Evolutionary conservation across 495 filamentous ascomycete species (phyloP).

Genomic region (Tuber indicum): DNA sequence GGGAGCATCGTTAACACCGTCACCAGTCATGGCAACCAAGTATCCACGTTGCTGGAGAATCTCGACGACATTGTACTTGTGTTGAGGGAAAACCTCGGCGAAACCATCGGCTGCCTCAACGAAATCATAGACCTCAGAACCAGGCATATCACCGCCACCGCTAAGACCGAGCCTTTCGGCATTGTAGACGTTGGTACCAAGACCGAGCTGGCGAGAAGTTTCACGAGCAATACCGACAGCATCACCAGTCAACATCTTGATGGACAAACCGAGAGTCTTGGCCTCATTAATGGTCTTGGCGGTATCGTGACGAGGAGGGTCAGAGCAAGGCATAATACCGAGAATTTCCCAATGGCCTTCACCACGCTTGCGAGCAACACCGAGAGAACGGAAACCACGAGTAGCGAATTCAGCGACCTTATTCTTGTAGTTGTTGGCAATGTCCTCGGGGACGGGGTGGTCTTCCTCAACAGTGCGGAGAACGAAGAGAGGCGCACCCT

Average conservation of each 20-base stretch:
- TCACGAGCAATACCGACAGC: constrained; percentile 88
- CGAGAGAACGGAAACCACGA: constrained; percentile 86
- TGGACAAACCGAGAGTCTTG: constrained; percentile 74
- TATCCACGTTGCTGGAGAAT: constrained; percentile 95
- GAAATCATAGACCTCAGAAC: constrained; percentile 88
- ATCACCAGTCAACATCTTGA: constrained; percentile 97
- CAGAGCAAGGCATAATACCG: constrained; percentile 87
- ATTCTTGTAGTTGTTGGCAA: constrained; percentile 75
- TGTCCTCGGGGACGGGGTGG: constrained; percentile 62
- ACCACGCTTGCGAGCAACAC: constrained; percentile 79
- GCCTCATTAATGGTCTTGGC: constrained; percentile 85
- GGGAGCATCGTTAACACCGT: constrained; percentile 95
- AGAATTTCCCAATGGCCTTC: constrained; percentile 78
- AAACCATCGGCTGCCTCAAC: constrained; percentile 93
- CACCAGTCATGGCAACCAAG: constrained; percentile 95
- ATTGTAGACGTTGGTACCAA: constrained; percentile 92
- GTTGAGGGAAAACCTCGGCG: constrained; percentile 92
- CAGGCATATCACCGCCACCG: constrained; percentile 83
- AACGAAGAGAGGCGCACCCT: constrained; percentile 82
- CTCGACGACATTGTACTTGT: constrained; percentile 96
- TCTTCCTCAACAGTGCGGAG: constrained; percentile 77
- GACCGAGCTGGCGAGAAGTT: constrained; percentile 80
- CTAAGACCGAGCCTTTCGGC: constrained; percentile 72
- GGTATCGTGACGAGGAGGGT: constrained; percentile 86
- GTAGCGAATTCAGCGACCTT: constrained; percentile 85